Conservation (phyloP, 2,329 filamentous ascomycete genomes). For the Aspergillus ibericus region DNA sequence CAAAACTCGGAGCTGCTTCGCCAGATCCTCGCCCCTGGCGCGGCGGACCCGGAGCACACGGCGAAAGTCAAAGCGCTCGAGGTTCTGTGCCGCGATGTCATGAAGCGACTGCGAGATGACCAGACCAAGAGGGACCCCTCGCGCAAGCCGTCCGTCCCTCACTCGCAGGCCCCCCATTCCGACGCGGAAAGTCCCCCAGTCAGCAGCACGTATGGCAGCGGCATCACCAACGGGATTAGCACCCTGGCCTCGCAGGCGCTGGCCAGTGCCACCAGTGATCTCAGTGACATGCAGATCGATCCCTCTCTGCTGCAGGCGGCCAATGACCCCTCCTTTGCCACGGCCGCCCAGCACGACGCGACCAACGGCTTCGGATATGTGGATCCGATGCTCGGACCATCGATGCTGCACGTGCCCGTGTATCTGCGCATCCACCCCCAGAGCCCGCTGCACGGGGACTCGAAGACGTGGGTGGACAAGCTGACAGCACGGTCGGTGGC, state of each 20-base stretch:
- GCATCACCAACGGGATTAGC: conserved; percentile 43
- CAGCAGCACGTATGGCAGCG: conserved; percentile 22
- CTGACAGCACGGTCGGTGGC: conserved; percentile 59
- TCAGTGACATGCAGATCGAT: conserved; percentile 62
- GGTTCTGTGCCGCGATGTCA: conserved; percentile 70
- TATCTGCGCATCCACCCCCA: conserved; percentile 69
- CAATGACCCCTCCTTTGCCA: conserved; percentile 45
- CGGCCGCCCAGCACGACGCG: conserved; percentile 30
- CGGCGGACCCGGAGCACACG: conserved; percentile 54
- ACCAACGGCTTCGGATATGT: conserved; percentile 36
- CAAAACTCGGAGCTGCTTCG: conserved; percentile 57
- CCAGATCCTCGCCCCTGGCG: conserved; percentile 53
- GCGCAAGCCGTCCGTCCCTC: conserved; percentile 37
- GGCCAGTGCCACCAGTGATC: conserved; percentile 41
- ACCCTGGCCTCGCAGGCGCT: conserved; percentile 47
- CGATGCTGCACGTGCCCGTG: conserved; percentile 53
- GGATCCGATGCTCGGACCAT: conserved; percentile 36
- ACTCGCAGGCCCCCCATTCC: conserved; percentile 23
- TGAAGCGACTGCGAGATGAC: conserved; percentile 73
- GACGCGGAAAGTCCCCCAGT: conserved; percentile 25
- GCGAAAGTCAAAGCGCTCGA: conserved; percentile 67
- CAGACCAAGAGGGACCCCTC: conserved; percentile 57
- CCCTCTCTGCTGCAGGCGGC: conserved; percentile 61
- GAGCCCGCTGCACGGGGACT: conserved; percentile 54
- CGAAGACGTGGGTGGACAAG: conserved; percentile 64